Evolutionary conservation across 305 asterid genomes (phyloP).

Genomic region (Salvia sclarea): DNA sequence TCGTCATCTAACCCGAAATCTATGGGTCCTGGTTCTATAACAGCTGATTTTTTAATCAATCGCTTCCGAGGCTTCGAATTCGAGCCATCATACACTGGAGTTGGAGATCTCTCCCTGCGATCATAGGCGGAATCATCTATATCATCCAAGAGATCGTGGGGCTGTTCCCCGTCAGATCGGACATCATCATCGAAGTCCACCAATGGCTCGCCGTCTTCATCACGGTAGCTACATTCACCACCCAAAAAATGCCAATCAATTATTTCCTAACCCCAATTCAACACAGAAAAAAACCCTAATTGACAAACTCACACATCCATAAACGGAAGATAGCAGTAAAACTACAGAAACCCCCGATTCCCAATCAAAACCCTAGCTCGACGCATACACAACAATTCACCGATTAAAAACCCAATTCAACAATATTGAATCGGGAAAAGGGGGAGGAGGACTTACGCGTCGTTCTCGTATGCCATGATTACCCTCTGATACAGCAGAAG

Average conservation of each 20-base stretch:
- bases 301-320: constrained; percentile 3
- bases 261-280: constrained; percentile 23
- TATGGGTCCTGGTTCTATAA: constrained; percentile 34
- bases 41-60: constrained; percentile 61
- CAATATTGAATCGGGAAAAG: background rate
- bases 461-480: constrained; percentile 57
- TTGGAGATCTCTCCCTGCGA: constrained; percentile 46
- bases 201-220: constrained; percentile 84
- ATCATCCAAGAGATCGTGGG: constrained; percentile 45
- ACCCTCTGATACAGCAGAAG: constrained; percentile 4
- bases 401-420: constrained; percentile 32
- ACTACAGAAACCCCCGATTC: constrained; percentile 22
- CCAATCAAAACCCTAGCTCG: constrained; percentile 9
- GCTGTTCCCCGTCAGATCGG: constrained; percentile 59
- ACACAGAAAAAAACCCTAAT: constrained; percentile 17
- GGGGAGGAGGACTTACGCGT: constrained; percentile 48
- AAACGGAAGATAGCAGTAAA: background rate
- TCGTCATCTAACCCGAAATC: constrained; percentile 54
- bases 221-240: constrained; percentile 50
- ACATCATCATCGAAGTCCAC: constrained; percentile 65
- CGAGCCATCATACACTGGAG: constrained; percentile 54
- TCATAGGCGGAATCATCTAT: constrained; percentile 42
- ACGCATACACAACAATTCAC: background rate
- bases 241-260: constrained; percentile 26
- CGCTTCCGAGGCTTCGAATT: constrained; percentile 65